Evolutionary conservation across 2,329 filamentous ascomycete genomes (phyloP).

Genomic region (Aspergillus ruber): DNA sequence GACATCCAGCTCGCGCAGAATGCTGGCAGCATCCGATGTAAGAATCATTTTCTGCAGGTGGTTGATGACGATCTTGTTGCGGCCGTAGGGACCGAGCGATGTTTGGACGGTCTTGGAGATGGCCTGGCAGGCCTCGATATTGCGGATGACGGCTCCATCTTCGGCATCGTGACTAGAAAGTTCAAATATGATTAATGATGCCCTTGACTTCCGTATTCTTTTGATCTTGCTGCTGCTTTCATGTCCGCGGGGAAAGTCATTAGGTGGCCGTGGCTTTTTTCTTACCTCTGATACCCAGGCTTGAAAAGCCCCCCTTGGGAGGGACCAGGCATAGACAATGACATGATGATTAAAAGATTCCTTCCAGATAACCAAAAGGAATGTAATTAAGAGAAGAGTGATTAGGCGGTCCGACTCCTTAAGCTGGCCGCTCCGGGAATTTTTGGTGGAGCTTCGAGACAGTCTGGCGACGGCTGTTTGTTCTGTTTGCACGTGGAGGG

Average conservation of each 20-base stretch:
- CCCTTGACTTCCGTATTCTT: constrained; percentile 1
- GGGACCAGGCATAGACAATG: constrained; percentile 88
- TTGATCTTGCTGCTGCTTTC: not conserved
- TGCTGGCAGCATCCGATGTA: constrained; percentile 95
- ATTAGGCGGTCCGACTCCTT: constrained; percentile 7
- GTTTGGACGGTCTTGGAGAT: constrained; percentile 96
- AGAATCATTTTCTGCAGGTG: constrained; percentile 99
- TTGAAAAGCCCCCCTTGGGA: constrained; percentile 94
- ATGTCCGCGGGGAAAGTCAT: not conserved
- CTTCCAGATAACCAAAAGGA: constrained; percentile 9
- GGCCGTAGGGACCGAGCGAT: constrained; percentile 90
- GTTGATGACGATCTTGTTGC: constrained; percentile 99
- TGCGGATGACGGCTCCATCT: constrained; percentile 96
- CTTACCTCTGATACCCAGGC: constrained; percentile 89
- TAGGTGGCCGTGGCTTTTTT: constrained; percentile 14
- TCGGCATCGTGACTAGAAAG: constrained; percentile 83
- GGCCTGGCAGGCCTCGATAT: constrained; percentile 95
- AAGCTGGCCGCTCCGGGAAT: constrained; percentile 26
- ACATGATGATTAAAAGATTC: constrained; percentile 57
- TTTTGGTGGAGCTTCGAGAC: constrained; percentile 30
- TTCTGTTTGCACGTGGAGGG: constrained; percentile 32
- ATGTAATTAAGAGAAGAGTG: constrained; percentile 5
- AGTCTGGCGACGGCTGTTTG: constrained; percentile 30
- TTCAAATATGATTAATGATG: constrained; percentile 7
- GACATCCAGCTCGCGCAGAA: constrained; percentile 93